Evolutionary conservation across 176 grass and related monocot genomes (phyloP), one percentile per base, ranked within the genome.

Genomic region (Oryza punctata): DNA sequence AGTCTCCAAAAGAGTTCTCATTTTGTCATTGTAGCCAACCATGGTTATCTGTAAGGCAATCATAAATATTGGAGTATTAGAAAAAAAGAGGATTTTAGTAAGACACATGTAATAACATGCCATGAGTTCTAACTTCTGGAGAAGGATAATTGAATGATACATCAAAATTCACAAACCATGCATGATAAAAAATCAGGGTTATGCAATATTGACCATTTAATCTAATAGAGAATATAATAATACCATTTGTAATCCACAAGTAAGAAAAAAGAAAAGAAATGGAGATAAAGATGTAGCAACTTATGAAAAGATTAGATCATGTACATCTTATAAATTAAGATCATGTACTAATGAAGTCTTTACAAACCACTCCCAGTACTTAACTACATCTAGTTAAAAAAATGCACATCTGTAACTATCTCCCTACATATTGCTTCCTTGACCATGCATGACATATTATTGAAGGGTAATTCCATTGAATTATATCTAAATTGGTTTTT

Each of bases 11-110:
- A 98, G 96, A 57, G 87, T 93, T 76, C 87, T 84, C 91, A 98
- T 98, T 95, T 95, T 98, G 83, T 98, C 90, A 98, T 95, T 98
- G 82, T 89, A 98, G 35, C 96, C 96, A 90, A 88, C 80, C 83
- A 92, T 78, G 85, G 80, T 93, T 79, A 98, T 76, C 96, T 98
- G 81, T 18, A 93, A 77, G 68, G 69, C 15, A 78, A 63, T n/a
- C n/a, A 67, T 26, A 77, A 66, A 71, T 19, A 85, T 73, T 5
- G 5, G 23, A 68, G 23, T 33, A 73, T 86, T 33, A 68, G 29
- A 66, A 47, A 75, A 86, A 2, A 73, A 73, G 4, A 35, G 77
- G 28, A 61, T 85, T 29, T 27, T 61, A 47, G 46, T 27, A 59
- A 72, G 25, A 69, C 67, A 44, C 78, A 77, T 81, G 57, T 30